These are phyloP conservation scores for Ceratocystiopsis brevicomis DNA, from an alignment of 2,329 filamentous ascomycete species.

Conservation along the genomic window DNA sequence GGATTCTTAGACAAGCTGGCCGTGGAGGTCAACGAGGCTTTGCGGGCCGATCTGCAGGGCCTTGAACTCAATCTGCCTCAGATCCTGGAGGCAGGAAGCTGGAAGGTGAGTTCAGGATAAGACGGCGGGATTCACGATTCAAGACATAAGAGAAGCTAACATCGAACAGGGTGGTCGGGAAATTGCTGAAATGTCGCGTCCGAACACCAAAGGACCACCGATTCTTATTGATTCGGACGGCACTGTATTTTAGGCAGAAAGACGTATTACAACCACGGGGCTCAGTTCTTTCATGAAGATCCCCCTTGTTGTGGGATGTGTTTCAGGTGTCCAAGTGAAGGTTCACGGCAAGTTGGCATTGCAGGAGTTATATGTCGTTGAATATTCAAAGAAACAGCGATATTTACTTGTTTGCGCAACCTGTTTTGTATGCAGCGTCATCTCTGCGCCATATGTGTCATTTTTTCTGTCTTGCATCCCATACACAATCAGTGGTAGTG, in stretches of 20 bases:
- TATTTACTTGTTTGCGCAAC: no score
- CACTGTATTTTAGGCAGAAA: constrained; percentile 49
- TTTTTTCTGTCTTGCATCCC: no score
- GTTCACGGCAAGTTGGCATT: no score
- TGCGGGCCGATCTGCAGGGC: constrained; percentile 46
- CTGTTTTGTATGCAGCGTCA: no score
- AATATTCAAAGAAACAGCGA: no score
- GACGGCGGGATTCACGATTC: background rate
- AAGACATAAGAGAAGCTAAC: no score
- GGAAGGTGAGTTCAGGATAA: constrained; percentile 52
- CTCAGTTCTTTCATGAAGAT: background rate
- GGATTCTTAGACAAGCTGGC: constrained; percentile 38
- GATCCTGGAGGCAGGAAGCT: constrained; percentile 86
- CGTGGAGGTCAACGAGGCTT: constrained; percentile 36
- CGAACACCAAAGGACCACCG: constrained; percentile 89
- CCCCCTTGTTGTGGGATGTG: no score
- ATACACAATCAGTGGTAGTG: no score
- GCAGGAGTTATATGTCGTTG: no score
- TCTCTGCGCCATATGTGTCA: no score
- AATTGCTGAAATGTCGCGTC: constrained; percentile 83
- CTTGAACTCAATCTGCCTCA: constrained; percentile 64
- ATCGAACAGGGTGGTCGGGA: constrained; percentile 60
- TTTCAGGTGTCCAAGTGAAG: no score
- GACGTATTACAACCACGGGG: no score
- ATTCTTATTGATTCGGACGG: constrained; percentile 94